A percentile compares a stretch with the other conserved stretches of the same genome.
Evolutionary conservation across 139 green algal species (phyloP).

Genomic region (Chlorella sp.): DNA sequence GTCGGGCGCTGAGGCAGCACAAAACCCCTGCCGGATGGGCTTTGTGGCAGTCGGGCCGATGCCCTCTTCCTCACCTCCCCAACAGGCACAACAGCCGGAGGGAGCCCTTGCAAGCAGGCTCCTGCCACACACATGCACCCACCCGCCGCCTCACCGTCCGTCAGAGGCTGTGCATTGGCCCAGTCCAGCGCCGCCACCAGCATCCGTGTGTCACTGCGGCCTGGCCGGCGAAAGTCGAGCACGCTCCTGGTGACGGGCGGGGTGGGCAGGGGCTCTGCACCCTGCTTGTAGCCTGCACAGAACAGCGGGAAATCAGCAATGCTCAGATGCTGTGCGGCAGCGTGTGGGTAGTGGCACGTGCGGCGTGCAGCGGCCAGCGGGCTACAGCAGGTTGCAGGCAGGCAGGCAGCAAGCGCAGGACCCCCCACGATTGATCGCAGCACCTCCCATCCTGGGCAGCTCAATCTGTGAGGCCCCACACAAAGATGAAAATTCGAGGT

Average conservation of each 20-base stretch:
- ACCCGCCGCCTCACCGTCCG: background rate
- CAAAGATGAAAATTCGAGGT: too few relatives aligned
- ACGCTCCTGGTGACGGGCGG: background rate
- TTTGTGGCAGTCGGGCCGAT: too few relatives aligned
- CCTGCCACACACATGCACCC: too few relatives aligned
- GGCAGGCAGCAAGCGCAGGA: background rate
- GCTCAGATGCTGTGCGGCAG: background rate
- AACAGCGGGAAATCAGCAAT: background rate
- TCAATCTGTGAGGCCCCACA: too few relatives aligned
- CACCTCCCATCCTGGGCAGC: too few relatives aligned
- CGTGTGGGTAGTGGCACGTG: background rate
- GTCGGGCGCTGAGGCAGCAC: too few relatives aligned
- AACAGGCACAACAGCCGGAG: too few relatives aligned
- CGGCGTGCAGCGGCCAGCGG: background rate
- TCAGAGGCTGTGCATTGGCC: background rate
- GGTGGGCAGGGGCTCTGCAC: background rate
- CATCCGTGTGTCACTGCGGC: background rate
- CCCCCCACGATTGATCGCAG: too few relatives aligned
- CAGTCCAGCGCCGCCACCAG: background rate
- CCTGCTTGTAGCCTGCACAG: conserved; percentile 1
- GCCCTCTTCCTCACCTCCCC: too few relatives aligned
- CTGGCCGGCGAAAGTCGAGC: background rate
- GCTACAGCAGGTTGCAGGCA: background rate
- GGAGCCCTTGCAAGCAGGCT: too few relatives aligned
- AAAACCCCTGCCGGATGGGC: too few relatives aligned